phyloP scores from a whole-genome alignment of 371 early-diverging fungal species.

The Circinella umbellata region DNA sequence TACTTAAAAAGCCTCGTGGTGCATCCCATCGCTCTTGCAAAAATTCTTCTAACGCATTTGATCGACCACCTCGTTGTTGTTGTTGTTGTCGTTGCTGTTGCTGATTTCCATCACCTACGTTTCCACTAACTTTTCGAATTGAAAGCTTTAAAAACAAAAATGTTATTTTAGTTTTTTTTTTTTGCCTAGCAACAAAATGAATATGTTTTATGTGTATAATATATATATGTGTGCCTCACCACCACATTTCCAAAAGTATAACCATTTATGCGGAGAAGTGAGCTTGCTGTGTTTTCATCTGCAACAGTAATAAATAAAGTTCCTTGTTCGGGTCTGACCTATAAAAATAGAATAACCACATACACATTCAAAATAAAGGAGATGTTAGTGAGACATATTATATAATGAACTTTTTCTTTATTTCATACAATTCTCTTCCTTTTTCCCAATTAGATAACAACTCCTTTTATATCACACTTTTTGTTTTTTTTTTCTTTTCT shows the following conservation, averaged over 20 bases:
- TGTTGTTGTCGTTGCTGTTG: constrained; percentile 4
- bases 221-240: not conserved
- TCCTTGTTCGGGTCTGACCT: constrained; percentile 4
- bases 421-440: too few relatives aligned
- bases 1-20: constrained; percentile 48
- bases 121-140: constrained; percentile 13
- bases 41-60: constrained; percentile 38
- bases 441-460: too few relatives aligned
- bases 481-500: not conserved
- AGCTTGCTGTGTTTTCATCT: not conserved
- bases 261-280: not conserved
- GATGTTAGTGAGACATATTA: too few relatives aligned
- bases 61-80: constrained; percentile 3
- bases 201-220: too few relatives aligned
- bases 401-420: too few relatives aligned
- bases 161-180: not conserved
- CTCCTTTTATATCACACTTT: constrained; percentile 24
- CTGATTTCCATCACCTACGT: constrained; percentile 1
- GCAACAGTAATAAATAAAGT: constrained; percentile 4
- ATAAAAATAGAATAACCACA: not conserved
- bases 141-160: constrained; percentile 5
- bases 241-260: not conserved
- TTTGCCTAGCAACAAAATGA: too few relatives aligned
- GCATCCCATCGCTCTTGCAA: constrained; percentile 55
- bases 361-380: not conserved